These are phyloP conservation scores for Saccharum spontaneum DNA, from an alignment of 176 grass and related monocot genomes.

Conservation along the genomic window DNA sequence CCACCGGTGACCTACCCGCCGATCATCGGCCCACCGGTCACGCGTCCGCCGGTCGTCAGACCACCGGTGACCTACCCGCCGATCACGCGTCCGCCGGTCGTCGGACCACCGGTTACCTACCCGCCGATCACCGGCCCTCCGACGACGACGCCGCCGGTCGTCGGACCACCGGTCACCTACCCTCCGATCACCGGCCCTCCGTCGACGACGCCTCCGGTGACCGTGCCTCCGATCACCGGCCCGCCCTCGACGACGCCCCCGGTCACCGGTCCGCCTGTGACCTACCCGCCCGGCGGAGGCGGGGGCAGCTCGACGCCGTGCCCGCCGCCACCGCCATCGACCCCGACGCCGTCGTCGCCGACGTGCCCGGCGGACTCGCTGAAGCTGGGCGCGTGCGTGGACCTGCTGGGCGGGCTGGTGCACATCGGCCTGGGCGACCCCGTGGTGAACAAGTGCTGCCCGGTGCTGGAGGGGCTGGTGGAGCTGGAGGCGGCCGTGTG, in stretches of 20 bases:
- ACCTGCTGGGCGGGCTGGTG: conserved; percentile 90
- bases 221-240: background rate
- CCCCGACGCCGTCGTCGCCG: conserved; percentile 19
- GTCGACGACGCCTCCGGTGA: background rate
- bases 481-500: conserved; percentile 94
- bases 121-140: conserved; percentile 37
- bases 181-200: conserved; percentile 21
- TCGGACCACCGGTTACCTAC: conserved; percentile 2
- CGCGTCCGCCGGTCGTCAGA: background rate
- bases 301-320: background rate
- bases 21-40: background rate
- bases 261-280: background rate
- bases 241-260: background rate
- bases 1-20: conserved; percentile 27
- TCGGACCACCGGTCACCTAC: background rate
- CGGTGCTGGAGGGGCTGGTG: conserved; percentile 76
- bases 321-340: conserved; percentile 3
- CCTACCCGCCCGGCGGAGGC: conserved; percentile 6
- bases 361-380: conserved; percentile 82
- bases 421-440: conserved; percentile 88
- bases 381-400: conserved; percentile 92
- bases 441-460: conserved; percentile 90
- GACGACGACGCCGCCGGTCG: background rate
- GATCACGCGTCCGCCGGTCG: background rate
- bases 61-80: conserved; percentile 12